These are phyloP conservation scores for Hericium alpestre DNA, from an alignment of 768 basidiomycete species.

Conservation along the genomic window DNA sequence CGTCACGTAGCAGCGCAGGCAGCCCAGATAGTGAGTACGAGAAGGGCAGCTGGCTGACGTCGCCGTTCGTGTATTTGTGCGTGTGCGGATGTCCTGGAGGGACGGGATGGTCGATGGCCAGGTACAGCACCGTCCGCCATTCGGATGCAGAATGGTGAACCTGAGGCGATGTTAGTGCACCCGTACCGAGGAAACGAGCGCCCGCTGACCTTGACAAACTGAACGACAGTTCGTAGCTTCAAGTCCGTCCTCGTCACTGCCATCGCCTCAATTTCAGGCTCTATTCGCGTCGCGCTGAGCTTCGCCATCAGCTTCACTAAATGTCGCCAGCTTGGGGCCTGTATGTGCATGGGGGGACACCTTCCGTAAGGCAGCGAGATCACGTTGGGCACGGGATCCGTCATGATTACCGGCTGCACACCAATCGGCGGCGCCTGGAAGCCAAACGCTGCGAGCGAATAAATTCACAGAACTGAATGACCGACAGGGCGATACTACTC, in stretches of 20 bases:
- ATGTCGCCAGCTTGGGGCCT: constrained; percentile 65
- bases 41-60: constrained; percentile 60
- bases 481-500: not conserved
- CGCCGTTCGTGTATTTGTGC: constrained; percentile 41
- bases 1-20: constrained; percentile 54
- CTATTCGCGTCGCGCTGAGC: constrained; percentile 56
- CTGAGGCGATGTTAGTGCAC: constrained; percentile 24
- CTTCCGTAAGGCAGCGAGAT: constrained; percentile 66
- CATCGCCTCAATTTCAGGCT: constrained; percentile 60
- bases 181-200: constrained; percentile 1
- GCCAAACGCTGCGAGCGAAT: constrained; percentile 44
- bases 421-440: constrained; percentile 51
- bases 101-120: constrained; percentile 61
- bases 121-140: constrained; percentile 71
- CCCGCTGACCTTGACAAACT: constrained; percentile 57
- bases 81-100: constrained; percentile 35
- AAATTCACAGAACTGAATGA: not conserved
- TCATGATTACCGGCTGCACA: constrained; percentile 34
- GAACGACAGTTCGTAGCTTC: constrained; percentile 62
- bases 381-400: constrained; percentile 52
- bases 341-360: constrained; percentile 59
- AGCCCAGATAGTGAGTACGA: constrained; percentile 54
- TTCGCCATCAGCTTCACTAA: constrained; percentile 67
- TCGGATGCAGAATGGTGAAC: constrained; percentile 45
- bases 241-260: constrained; percentile 44